These are phyloP conservation scores for Globisporangium takayamanum DNA, from an alignment of 352 stramenopile genomes.

Conservation along the genomic window DNA sequence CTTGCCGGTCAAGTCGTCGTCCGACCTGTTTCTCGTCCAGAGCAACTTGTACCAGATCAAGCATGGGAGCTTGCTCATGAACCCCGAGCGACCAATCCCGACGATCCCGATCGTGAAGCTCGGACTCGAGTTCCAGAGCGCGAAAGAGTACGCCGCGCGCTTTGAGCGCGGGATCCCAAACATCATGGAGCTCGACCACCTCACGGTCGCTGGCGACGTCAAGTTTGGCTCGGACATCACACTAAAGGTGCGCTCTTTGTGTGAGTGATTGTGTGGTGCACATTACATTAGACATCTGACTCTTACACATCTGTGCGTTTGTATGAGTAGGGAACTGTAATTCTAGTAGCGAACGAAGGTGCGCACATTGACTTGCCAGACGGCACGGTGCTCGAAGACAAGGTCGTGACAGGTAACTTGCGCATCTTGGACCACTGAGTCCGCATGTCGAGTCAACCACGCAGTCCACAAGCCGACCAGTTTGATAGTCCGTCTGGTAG, in stretches of 20 bases:
- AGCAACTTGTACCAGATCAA: constrained; percentile 92
- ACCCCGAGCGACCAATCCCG: constrained; percentile 62
- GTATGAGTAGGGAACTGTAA: constrained; percentile 82
- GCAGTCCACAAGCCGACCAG: too few relatives aligned
- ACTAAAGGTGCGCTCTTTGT: constrained; percentile 59
- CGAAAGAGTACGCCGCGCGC: constrained; percentile 82
- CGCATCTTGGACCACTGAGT: constrained; percentile 90
- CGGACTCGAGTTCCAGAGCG: constrained; percentile 86
- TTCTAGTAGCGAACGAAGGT: constrained; percentile 92
- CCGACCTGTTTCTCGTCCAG: constrained; percentile 95
- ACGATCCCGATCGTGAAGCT: constrained; percentile 93
- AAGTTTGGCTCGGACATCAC: constrained; percentile 91
- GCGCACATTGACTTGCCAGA: constrained; percentile 91
- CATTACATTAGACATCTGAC: background rate
- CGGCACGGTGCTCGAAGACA: constrained; percentile 90
- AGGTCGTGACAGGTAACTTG: constrained; percentile 92
- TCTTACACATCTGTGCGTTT: background rate
- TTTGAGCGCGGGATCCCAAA: constrained; percentile 89
- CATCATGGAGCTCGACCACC: constrained; percentile 91
- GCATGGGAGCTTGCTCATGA: constrained; percentile 89
- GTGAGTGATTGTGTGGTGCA: background rate
- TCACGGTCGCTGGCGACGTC: constrained; percentile 91
- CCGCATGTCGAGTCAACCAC: too few relatives aligned
- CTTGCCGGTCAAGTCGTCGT: constrained; percentile 98
- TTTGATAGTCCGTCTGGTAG: too few relatives aligned